These are phyloP conservation scores for Obba rivulosa DNA, from an alignment of 768 basidiomycete species.

Conservation along the genomic window DNA sequence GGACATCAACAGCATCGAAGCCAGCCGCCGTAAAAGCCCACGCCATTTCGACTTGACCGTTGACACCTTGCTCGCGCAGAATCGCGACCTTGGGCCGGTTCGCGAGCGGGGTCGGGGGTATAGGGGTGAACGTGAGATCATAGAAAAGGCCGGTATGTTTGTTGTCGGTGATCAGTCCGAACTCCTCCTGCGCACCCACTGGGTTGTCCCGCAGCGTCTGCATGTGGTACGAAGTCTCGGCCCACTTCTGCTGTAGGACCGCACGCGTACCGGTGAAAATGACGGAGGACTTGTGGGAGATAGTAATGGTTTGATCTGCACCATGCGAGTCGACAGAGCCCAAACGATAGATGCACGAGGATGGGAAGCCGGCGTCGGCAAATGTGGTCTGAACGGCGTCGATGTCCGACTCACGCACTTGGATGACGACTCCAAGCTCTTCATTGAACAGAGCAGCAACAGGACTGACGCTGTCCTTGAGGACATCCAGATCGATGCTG, in stretches of 20 bases:
- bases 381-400: constrained; percentile 54
- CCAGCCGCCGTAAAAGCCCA: constrained; percentile 95
- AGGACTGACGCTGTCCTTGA: constrained; percentile 46
- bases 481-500: constrained; percentile 61
- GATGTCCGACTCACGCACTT: constrained; percentile 64
- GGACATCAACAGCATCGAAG: constrained; percentile 93
- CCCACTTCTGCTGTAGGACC: constrained; percentile 80
- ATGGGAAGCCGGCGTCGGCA: constrained; percentile 68
- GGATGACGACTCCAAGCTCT: constrained; percentile 91
- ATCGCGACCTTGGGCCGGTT: constrained; percentile 86
- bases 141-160: constrained; percentile 64
- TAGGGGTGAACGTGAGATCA: constrained; percentile 56
- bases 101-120: constrained; percentile 29
- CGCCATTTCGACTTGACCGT: constrained; percentile 97
- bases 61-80: constrained; percentile 96
- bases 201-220: constrained; percentile 86
- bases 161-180: constrained; percentile 60
- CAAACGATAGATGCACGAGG: constrained; percentile 69
- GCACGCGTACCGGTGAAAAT: constrained; percentile 66
- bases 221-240: constrained; percentile 93
- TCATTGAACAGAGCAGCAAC: constrained; percentile 87
- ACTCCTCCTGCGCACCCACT: constrained; percentile 75
- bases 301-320: constrained; percentile 55
- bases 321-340: constrained; percentile 57
- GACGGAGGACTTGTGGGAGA: constrained; percentile 43